These are phyloP conservation scores for Sequoiadendron giganteum DNA, from an alignment of 75 land plant species.

Conservation along the genomic window DNA sequence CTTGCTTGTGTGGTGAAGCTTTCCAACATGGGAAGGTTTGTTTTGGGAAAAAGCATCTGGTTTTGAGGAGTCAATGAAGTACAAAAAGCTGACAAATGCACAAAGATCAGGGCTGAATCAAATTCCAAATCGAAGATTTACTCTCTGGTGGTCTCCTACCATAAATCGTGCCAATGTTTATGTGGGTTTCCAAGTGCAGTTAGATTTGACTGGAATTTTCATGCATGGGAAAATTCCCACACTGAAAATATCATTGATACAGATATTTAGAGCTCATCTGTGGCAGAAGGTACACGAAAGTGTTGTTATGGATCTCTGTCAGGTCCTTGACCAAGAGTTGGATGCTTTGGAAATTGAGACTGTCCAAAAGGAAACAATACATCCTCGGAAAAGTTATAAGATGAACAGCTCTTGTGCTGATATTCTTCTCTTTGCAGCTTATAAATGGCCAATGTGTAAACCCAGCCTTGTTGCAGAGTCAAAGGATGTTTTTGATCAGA, in stretches of 20 bases:
- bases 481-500: constrained; percentile 98
- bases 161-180: constrained; percentile 99
- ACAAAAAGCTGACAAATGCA: constrained; percentile 98
- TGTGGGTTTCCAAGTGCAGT: constrained; percentile 99
- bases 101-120: constrained; percentile 98
- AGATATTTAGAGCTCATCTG: constrained; percentile 97
- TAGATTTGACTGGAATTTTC: constrained; percentile 97
- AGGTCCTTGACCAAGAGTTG: constrained; percentile 97
- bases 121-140: constrained; percentile 97
- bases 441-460: constrained; percentile 99
- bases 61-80: constrained; percentile 99
- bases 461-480: constrained; percentile 99
- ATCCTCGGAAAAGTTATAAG: constrained; percentile 99
- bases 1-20: constrained; percentile 47
- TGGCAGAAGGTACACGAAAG: constrained; percentile 99
- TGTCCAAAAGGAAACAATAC: constrained; percentile 99
- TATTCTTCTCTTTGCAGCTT: constrained; percentile 98
- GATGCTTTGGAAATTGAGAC: constrained; percentile 99
- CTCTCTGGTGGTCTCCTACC: constrained; percentile 99
- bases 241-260: constrained; percentile 95
- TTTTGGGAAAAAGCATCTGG: constrained; percentile 99
- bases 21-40: constrained; percentile 99
- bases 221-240: constrained; percentile 99
- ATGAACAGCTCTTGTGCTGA: constrained; percentile 99
- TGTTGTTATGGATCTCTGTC: constrained; percentile 99